Evolutionary conservation across 116 monocot species (phyloP), one percentile per base, ranked within the genome.

Genomic region (Papilionanthe hybrid): DNA sequence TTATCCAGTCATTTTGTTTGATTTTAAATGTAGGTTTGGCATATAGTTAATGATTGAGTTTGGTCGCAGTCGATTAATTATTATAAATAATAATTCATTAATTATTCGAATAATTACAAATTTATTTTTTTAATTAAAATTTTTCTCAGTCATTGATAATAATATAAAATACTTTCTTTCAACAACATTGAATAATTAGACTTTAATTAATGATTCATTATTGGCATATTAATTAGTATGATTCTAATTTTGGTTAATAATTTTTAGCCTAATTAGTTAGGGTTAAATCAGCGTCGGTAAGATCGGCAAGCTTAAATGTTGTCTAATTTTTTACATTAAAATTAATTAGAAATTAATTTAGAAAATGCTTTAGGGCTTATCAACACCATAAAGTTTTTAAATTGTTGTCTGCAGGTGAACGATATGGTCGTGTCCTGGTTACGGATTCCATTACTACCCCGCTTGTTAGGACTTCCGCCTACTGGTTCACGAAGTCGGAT

Each of bases 391-490:
- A 23, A 4, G 4, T 15, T 15, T 4, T 53, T 60, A 25, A 65
- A 65, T 65, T 65, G 65, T 65, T 13, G 17, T 29, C 9, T 15
- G 22, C 75, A 98, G 98, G 98, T 58, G 98, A 98, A 82, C 90
- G 95, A 90, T 86, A 75, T 25, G 93, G 93, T 20, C 92, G 98
- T 37, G 75, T 79, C 19, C 82, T 98, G 66, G 56, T 56, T 60
- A 93, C 98, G 23, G 98, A 98, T 81, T 78, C 91, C 8, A 94
- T 98, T 74, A 98, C 98, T 78, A 98, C 95, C 75, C 98, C 98
- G 3, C 48, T 98, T 45, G 88, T 94, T 44, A 93, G 93, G 57
- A 98, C 98, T 9, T 93, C 98, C 65, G 95, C 98, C 17, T 98
- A 93, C 85, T 94, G 93, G 90, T 98, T 98, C 77, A 91, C 89